phyloP scores from a whole-genome alignment of 2,329 filamentous ascomycete species.

The Scorias spongiosa region DNA sequence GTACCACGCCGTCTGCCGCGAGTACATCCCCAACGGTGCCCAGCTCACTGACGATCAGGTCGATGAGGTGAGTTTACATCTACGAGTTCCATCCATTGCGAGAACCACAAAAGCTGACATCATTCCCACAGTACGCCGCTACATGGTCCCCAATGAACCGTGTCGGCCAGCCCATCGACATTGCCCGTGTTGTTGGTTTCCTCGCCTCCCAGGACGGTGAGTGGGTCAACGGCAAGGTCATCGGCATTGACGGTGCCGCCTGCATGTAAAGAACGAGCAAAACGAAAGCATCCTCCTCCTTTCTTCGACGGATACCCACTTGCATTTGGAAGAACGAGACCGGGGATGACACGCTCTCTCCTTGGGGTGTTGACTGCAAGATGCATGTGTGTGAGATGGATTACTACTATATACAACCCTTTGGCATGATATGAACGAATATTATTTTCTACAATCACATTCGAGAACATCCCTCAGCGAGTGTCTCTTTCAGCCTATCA shows the following conservation, averaged over 20 bases:
- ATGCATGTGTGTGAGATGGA: no score
- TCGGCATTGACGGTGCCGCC: constrained; percentile 30
- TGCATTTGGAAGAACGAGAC: background rate
- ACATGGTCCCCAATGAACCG: constrained; percentile 50
- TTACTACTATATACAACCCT: background rate
- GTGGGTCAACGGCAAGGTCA: constrained; percentile 40
- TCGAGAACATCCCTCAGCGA: no score
- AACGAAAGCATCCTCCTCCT: background rate
- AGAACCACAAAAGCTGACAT: background rate
- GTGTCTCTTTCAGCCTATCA: no score
- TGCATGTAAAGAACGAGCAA: constrained; percentile 20
- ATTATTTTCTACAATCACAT: background rate
- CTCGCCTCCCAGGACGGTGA: constrained; percentile 43
- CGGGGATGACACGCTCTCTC: background rate
- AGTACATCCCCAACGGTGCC: constrained; percentile 45
- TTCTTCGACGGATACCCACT: constrained; percentile 1
- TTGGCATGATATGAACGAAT: background rate
- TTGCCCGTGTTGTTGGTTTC: constrained; percentile 50
- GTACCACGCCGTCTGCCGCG: constrained; percentile 48
- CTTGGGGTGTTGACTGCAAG: background rate
- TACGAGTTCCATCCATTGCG: background rate
- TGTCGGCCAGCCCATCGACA: constrained; percentile 52
- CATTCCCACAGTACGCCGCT: constrained; percentile 35
- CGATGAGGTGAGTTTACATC: constrained; percentile 28
- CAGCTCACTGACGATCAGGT: constrained; percentile 42